These are phyloP conservation scores for Sugiyamaella neomexicana DNA, from an alignment of 1,139 yeast genomes.

Conservation along the genomic window DNA sequence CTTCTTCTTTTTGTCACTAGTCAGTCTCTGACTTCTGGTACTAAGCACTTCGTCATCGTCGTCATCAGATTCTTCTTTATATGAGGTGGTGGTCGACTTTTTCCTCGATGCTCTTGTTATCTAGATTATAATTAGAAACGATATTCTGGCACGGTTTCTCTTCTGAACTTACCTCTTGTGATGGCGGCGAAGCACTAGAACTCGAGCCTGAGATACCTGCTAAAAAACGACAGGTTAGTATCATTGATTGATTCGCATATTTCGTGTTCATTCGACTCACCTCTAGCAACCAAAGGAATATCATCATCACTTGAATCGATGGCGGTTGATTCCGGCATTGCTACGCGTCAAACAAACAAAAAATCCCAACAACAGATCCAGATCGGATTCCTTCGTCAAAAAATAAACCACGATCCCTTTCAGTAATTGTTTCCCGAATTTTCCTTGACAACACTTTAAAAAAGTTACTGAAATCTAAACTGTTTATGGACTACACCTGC, in stretches of 20 bases:
- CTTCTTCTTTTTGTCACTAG: background rate
- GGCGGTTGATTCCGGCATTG: slow-evolving; percentile 13
- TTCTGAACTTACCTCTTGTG: background rate
- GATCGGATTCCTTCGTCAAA: background rate
- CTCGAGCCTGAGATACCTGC: background rate
- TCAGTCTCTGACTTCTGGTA: slow-evolving; percentile 2
- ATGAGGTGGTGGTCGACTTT: background rate
- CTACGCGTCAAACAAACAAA: background rate
- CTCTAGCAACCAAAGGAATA: slow-evolving; percentile 18
- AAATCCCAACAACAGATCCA: background rate
- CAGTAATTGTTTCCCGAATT: too few species aligned
- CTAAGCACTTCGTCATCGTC: slow-evolving; percentile 19
- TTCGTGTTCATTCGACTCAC: background rate
- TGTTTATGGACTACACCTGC: too few species aligned
- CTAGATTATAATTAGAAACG: background rate
- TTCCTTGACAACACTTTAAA: too few species aligned
- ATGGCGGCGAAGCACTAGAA: background rate
- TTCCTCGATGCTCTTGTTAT: background rate
- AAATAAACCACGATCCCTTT: too few species aligned
- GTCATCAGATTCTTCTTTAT: slow-evolving; percentile 15
- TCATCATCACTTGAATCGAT: slow-evolving; percentile 22
- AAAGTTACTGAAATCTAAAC: too few species aligned
- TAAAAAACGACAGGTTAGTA: background rate
- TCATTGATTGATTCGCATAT: background rate
- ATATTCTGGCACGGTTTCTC: too few species aligned